Evolutionary conservation across 441 rosid genomes (phyloP).

Genomic region (Syzygium syzygioides): DNA sequence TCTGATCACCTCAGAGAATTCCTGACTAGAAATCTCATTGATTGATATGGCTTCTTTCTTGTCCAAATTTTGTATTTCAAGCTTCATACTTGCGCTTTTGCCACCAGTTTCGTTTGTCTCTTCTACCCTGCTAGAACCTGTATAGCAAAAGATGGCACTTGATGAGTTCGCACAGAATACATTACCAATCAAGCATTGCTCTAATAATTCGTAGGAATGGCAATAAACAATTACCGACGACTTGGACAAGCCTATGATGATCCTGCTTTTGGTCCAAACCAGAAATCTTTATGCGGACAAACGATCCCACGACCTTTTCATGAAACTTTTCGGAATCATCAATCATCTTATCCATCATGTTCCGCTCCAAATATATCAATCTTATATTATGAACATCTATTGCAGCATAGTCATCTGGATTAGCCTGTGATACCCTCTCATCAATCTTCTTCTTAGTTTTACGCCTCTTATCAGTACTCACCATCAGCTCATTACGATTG

Average conservation of each 20-base stretch:
- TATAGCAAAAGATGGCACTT: not conserved
- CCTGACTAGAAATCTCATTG: constrained; percentile 75
- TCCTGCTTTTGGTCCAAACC: constrained; percentile 72
- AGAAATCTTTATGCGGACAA: constrained; percentile 75
- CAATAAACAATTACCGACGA: constrained; percentile 58
- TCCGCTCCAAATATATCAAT: constrained; percentile 69
- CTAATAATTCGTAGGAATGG: constrained; percentile 8
- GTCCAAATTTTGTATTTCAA: constrained; percentile 70
- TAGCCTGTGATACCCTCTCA: constrained; percentile 35
- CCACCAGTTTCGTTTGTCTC: constrained; percentile 65
- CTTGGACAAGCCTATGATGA: constrained; percentile 83
- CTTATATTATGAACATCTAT: constrained; percentile 83
- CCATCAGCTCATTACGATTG: constrained; percentile 20
- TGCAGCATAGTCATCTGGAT: constrained; percentile 73
- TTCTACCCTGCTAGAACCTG: constrained; percentile 66
- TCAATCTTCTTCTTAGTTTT: constrained; percentile 47
- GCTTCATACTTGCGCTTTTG: constrained; percentile 52
- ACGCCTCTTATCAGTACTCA: constrained; percentile 40
- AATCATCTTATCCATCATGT: constrained; percentile 63
- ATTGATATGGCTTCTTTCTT: constrained; percentile 76
- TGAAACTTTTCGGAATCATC: constrained; percentile 60
- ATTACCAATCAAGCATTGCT: not conserved
- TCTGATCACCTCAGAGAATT: constrained; percentile 77
- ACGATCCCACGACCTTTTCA: constrained; percentile 83
- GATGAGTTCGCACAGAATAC: not conserved